These are phyloP conservation scores for Sphaerostilbella broomeana DNA, from an alignment of 2,329 filamentous ascomycete species.

Conservation along the genomic window DNA sequence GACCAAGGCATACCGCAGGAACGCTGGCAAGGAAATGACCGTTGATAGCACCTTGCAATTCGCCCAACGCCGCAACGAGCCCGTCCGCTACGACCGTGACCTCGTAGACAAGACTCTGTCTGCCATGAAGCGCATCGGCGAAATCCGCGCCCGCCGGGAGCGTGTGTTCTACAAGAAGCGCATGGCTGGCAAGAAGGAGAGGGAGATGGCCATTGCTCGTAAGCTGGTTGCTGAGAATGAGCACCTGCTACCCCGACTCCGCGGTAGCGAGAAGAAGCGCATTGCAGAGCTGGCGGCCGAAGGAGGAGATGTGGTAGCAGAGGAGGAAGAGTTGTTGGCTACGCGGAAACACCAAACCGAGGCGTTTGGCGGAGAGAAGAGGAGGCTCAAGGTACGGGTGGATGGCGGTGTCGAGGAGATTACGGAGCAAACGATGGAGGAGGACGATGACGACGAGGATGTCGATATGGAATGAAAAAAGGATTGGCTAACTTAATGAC, in stretches of 20 bases:
- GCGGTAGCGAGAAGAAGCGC: constrained; percentile 54
- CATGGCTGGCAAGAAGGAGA: constrained; percentile 84
- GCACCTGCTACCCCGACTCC: constrained; percentile 76
- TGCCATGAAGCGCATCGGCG: constrained; percentile 84
- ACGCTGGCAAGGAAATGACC: constrained; percentile 76
- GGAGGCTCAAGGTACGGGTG: constrained; percentile 30
- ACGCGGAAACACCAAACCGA: constrained; percentile 27
- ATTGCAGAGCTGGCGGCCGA: constrained; percentile 50
- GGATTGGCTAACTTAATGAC: constrained; percentile 7
- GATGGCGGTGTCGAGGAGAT: constrained; percentile 30
- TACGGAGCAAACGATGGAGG: constrained; percentile 12
- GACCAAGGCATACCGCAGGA: constrained; percentile 87
- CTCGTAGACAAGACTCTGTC: constrained; percentile 79
- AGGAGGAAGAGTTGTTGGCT: constrained; percentile 26
- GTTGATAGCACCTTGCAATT: constrained; percentile 93
- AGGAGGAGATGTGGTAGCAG: constrained; percentile 41
- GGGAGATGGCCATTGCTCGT: constrained; percentile 70
- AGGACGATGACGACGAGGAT: constrained; percentile 19
- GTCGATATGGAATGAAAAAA: constrained; percentile 27
- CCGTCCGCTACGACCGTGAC: constrained; percentile 92
- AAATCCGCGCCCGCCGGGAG: constrained; percentile 79
- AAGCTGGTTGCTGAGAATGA: constrained; percentile 88
- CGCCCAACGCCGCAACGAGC: constrained; percentile 85
- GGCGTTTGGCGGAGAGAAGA: constrained; percentile 39
- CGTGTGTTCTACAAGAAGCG: constrained; percentile 89